Percentiles rank a stretch among this genome's conserved stretches.
Evolutionary conservation across 169 alveolate genomes (phyloP).

Genomic region (Cryptosporidium bovis): DNA sequence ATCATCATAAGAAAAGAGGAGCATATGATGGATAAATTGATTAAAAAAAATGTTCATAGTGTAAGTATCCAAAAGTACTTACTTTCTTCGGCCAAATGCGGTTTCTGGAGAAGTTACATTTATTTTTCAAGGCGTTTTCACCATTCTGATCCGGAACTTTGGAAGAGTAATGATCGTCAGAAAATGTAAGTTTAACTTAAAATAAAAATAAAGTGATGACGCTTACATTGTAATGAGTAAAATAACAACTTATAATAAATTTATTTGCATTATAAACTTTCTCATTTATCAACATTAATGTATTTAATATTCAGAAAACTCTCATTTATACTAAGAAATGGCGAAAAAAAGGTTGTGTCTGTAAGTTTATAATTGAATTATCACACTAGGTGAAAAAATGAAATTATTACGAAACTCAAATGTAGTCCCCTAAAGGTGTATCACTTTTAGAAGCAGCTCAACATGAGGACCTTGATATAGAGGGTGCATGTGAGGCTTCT

Average conservation of each 20-base stretch:
- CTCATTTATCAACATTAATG: neutral
- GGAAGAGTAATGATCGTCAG: constrained; percentile 14
- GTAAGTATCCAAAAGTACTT: too few species aligned
- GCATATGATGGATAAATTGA: too few species aligned
- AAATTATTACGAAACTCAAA: neutral
- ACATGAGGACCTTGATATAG: constrained; percentile 76
- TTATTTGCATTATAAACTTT: neutral
- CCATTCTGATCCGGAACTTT: constrained; percentile 46
- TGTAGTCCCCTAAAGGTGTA: constrained; percentile 30
- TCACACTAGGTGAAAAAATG: neutral
- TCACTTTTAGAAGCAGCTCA: constrained; percentile 75
- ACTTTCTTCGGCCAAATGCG: too few species aligned
- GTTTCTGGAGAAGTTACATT: neutral
- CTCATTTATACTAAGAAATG: constrained; percentile 51
- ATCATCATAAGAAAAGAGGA: too few species aligned
- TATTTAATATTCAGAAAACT: constrained; percentile 12
- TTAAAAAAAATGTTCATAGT: too few species aligned
- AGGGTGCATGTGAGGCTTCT: constrained; percentile 97
- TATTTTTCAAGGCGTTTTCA: neutral
- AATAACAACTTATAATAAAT: neutral
- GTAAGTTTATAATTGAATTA: neutral
- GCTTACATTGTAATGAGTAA: neutral
- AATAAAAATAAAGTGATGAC: neutral
- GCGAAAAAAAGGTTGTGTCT: constrained; percentile 19
- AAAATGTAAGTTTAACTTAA: constrained; percentile 43